Evolutionary conservation across 371 early-diverging fungal species (phyloP).

Genomic region (Mucor saturninus): DNA sequence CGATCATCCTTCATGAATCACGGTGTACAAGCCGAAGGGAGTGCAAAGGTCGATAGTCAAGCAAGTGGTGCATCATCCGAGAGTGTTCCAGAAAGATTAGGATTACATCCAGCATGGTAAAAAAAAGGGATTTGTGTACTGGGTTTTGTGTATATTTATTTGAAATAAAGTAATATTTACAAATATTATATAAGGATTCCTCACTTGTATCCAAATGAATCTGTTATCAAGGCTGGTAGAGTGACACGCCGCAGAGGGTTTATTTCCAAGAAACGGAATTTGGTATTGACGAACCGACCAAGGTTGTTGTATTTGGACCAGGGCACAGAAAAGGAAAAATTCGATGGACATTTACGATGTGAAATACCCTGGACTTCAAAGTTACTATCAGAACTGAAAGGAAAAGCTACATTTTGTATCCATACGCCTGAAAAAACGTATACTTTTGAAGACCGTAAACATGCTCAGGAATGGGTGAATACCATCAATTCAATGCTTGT

Average conservation of each 20-base stretch:
- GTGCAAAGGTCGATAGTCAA: conserved; percentile 7
- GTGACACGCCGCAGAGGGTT: conserved; percentile 63
- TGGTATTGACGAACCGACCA: conserved; percentile 75
- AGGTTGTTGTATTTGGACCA: conserved; percentile 73
- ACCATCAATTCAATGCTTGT: conserved; percentile 55
- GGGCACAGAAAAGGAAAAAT: conserved; percentile 42
- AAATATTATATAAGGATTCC: conserved; percentile 34
- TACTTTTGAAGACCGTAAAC: conserved; percentile 60
- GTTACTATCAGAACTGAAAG: conserved; percentile 60
- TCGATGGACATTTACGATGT: conserved; percentile 45
- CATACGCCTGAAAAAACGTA: conserved; percentile 68
- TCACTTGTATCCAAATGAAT: conserved; percentile 66
- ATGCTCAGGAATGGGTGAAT: conserved; percentile 63
- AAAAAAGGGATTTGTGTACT: background rate
- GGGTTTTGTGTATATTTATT: background rate
- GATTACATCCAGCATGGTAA: conserved; percentile 45
- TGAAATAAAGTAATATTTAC: background rate
- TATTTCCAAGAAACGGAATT: conserved; percentile 62
- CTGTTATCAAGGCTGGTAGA: conserved; percentile 63
- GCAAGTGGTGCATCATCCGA: conserved; percentile 12
- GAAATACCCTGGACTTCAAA: conserved; percentile 65
- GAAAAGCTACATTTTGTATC: conserved; percentile 63
- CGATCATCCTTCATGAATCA: background rate
- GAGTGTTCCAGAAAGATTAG: conserved; percentile 25
- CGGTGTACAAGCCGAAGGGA: background rate